phyloP scores from a whole-genome alignment of 768 basidiomycete genomes.

The Mycena capillaripes region DNA sequence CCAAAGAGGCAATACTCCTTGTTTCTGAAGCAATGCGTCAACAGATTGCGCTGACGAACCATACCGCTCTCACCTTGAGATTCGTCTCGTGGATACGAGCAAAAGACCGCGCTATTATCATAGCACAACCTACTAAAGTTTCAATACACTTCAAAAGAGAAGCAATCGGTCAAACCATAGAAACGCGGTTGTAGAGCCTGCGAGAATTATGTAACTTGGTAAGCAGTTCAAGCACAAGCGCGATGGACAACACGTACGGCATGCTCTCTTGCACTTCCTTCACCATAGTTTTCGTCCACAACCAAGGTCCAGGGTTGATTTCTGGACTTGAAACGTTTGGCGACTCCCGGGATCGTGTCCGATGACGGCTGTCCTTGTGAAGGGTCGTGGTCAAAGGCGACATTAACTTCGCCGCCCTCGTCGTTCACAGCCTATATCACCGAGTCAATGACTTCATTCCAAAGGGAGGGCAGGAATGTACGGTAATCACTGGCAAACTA shows the following conservation, averaged over 20 bases:
- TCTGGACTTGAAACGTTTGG: conserved; percentile 88
- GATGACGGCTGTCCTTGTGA: conserved; percentile 55
- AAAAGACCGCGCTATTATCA: conserved; percentile 94
- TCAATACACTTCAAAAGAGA: conserved; percentile 15
- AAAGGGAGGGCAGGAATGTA: conserved; percentile 44
- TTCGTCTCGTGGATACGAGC: conserved; percentile 99
- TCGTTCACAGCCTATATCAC: conserved; percentile 87
- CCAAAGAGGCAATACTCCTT: conserved; percentile 97
- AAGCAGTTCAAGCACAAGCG: not conserved
- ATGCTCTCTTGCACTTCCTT: conserved; percentile 98
- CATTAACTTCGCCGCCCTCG: conserved; percentile 93
- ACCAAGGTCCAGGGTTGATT: conserved; percentile 93
- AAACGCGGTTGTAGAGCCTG: conserved; percentile 93
- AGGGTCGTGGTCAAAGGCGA: conserved; percentile 85
- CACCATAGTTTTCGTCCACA: conserved; percentile 98
- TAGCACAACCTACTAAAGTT: conserved; percentile 68
- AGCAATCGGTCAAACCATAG: conserved; percentile 69
- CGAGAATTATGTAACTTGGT: not conserved
- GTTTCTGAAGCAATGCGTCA: conserved; percentile 74
- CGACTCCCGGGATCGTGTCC: conserved; percentile 92
- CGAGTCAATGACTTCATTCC: conserved; percentile 11
- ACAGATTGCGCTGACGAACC: not conserved
- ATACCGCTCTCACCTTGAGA: conserved; percentile 72
- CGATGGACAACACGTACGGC: conserved; percentile 58
- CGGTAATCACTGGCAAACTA: conserved; percentile 81